Evolutionary conservation across 176 grass and related monocot genomes (phyloP).

Genomic region (Oryza meyeriana): DNA sequence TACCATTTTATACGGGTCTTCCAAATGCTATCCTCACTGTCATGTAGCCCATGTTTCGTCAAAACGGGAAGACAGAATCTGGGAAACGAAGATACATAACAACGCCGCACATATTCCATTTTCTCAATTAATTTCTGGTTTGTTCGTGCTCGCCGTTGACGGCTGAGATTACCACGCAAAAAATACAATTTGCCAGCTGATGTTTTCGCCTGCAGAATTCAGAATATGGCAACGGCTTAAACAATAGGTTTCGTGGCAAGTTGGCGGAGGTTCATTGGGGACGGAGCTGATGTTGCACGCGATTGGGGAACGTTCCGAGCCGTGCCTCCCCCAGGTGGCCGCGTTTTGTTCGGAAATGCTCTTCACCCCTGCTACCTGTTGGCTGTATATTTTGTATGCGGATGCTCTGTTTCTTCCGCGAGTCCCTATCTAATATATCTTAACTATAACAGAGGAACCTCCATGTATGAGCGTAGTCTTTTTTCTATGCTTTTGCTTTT

Average conservation of each 20-base stretch:
- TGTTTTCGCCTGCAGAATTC: neutral
- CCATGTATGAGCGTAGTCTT: no score
- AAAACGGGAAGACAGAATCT: slow-evolving; percentile 1
- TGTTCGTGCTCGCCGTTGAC: neutral
- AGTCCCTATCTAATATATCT: no score
- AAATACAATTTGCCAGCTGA: neutral
- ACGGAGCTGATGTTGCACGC: neutral
- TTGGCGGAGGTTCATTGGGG: slow-evolving; percentile 31
- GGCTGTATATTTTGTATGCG: no score
- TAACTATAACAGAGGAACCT: no score
- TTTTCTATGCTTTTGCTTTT: no score
- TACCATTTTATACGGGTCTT: neutral
- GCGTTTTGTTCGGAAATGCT: slow-evolving; percentile 18
- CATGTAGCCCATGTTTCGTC: slow-evolving; percentile 10
- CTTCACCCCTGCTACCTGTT: no score
- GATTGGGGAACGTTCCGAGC: slow-evolving; percentile 29
- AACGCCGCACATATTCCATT: neutral
- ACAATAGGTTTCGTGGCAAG: slow-evolving; percentile 14
- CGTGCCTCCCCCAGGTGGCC: slow-evolving; percentile 28
- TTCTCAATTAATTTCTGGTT: neutral
- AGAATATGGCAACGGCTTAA: neutral
- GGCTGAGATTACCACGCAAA: neutral
- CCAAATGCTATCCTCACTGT: slow-evolving; percentile 3
- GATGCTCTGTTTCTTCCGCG: no score
- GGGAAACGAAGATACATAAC: neutral